Evolutionary conservation across 2,329 filamentous ascomycete genomes (phyloP).

Genomic region (Cladophialophora immunda): DNA sequence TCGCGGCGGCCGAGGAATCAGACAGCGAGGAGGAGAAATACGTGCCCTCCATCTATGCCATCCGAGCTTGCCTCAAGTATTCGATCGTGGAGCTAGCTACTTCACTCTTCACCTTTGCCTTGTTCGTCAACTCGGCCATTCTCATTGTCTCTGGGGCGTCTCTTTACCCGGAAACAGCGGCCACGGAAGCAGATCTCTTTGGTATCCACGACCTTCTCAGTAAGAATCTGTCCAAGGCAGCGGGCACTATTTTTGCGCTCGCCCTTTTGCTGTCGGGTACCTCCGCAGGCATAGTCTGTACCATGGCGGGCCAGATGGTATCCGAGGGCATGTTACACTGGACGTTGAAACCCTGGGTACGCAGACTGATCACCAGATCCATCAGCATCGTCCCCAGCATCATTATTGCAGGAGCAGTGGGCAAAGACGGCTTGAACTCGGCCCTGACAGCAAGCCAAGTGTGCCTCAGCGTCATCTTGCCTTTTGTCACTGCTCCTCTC

Average conservation of each 20-base stretch:
- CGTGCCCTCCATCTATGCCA: conserved; percentile 75
- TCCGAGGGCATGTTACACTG: conserved; percentile 82
- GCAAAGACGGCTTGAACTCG: conserved; percentile 72
- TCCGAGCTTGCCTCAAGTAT: conserved; percentile 76
- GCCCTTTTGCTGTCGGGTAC: conserved; percentile 82
- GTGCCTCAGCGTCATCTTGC: conserved; percentile 77
- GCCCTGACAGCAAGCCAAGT: conserved; percentile 82
- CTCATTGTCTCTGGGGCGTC: conserved; percentile 82
- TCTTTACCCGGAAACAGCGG: conserved; percentile 70
- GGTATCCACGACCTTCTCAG: conserved; percentile 79
- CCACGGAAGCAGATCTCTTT: conserved; percentile 78
- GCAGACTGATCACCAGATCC: conserved; percentile 77
- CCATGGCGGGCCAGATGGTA: conserved; percentile 89
- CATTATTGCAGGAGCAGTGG: conserved; percentile 82
- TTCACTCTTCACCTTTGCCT: conserved; percentile 81
- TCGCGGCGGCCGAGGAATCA: conserved; percentile 23
- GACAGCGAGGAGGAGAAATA: conserved; percentile 67
- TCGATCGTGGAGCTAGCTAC: conserved; percentile 75
- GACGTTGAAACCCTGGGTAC: conserved; percentile 78
- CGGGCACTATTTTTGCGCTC: conserved; percentile 84
- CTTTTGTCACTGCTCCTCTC: conserved; percentile 82
- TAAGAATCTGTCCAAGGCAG: conserved; percentile 73
- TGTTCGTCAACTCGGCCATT: conserved; percentile 85
- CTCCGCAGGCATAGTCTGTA: conserved; percentile 81
- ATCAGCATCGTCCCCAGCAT: conserved; percentile 85